Base-by-base conservation (phyloP, 495 filamentous ascomycete genomes). In the Collariella sp. region DNA sequence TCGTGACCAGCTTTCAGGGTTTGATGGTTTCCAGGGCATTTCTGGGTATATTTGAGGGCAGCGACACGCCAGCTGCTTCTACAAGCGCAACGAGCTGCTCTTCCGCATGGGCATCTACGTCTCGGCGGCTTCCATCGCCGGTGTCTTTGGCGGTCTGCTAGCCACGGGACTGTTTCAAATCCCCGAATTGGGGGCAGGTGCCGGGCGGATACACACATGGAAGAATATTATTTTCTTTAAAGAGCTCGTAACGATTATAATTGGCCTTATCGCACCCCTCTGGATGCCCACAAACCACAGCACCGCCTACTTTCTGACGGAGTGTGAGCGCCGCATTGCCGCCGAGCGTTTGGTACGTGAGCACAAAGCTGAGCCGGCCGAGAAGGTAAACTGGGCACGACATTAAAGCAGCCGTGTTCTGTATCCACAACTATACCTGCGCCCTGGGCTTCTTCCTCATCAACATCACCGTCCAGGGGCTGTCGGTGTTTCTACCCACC, bases 151-250 rank as follows among this genome's bases (percentile, higher is more conserved):
- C 29, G 79, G 79, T 7, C 63, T 82, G 7, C 69, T 81, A 39
- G 77, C 79, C 1, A 73, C 76, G 2, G 76, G 70, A 0, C 74
- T 82, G 24, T 69, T 77, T 18, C 62, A 70, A 31, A 75, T 83
- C 5, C 74, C 74, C 0, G 57, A 58, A 12, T 77, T 72, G 73
- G 74, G 74, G 0, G 70, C 74, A 29, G 75, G 71, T 0, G 52
- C 67, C 56, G 70, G 58, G 59, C 71, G 23, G 29, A 75, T 69
- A 48, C 70, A 78, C 57, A 78, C 77, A 7, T 85, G 81, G 82
- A 73, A 81, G 46, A 83, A 82, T 75, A 84, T 84, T 55, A 77
- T 84, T 67, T 81, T 83, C 58, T 81, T 84, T 50, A 82, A 84
- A 66, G 82, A 82, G 0, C 54, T 83, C 13, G 57, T 83, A 48